Evolutionary conservation across 805 yeast species (phyloP), one percentile per base, ranked within the genome.

Genomic region (Candida berthetii): DNA sequence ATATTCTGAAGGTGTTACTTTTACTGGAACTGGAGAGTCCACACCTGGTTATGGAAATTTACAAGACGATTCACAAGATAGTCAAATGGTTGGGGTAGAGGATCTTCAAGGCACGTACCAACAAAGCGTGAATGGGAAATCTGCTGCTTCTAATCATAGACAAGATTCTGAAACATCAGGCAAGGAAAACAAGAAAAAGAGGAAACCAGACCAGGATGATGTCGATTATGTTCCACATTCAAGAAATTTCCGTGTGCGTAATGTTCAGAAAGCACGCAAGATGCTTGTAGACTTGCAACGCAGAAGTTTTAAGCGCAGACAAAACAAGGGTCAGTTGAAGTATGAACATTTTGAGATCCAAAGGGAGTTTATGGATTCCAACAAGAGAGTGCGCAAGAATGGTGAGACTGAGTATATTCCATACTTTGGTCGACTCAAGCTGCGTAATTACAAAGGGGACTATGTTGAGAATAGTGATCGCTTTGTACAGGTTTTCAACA

Each of bases 391-490:
- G n/a, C 14, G 18, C n/a, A 35, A 14, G 7, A 28, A 28, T 36
- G 32, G 15, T 10, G 15, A 31, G 31, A n/a, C 28, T 8, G 19
- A 17, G 5, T 9, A 24, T 8, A 31, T 31, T 8, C n/a, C 31
- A 10, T 18, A 20, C 18, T 7, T 24, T 17, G 9, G 20, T 8
- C 43, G 58, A 41, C 22, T 52, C 19, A 52, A 55, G 38, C 37
- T 56, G 24, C 53, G 53, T 39, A 51, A 47, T 32, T 56, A 56
- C 37, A 53, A 49, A 35, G 61, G 61, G 13, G 61, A 56, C 36
- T 56, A 39, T 37, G 54, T 42, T 13, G 61, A 56, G 36, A 50
- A 46, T 22, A 47, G 47, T 24, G 42, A 48, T 6, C 48, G 46
- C 24, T 48, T 54, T 41, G 37, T 44, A 32, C 42, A 40, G 15